phyloP scores from a whole-genome alignment of 352 stramenopile species.

The Globisporangium cederbergense region DNA sequence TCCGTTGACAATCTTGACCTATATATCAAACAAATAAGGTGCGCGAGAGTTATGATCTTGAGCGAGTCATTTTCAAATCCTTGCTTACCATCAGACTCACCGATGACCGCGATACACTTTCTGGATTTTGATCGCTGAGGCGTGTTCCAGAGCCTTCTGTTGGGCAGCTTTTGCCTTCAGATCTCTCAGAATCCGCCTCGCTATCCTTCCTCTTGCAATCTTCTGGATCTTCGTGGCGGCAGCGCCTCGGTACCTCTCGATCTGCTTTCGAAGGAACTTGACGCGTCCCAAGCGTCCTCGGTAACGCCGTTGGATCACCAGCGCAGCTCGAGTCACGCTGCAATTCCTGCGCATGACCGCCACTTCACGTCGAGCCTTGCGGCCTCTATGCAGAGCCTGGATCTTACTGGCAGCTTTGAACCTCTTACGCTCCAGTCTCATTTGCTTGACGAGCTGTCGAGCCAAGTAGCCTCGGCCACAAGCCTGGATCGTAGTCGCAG shows the following conservation, averaged over 20 bases:
- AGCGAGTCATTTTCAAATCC: not conserved
- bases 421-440: slow-evolving; percentile 22
- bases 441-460: slow-evolving; percentile 20
- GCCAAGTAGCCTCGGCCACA: slow-evolving; percentile 39
- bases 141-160: slow-evolving; percentile 30
- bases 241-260: slow-evolving; percentile 44
- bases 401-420: slow-evolving; percentile 46
- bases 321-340: slow-evolving; percentile 38
- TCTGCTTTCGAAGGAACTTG: slow-evolving; percentile 51
- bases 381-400: slow-evolving; percentile 57
- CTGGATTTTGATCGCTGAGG: slow-evolving; percentile 56
- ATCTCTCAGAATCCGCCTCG: slow-evolving; percentile 27
- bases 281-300: slow-evolving; percentile 61
- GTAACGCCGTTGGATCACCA: slow-evolving; percentile 67
- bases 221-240: slow-evolving; percentile 58
- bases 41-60: not conserved
- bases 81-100: slow-evolving; percentile 17
- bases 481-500: slow-evolving; percentile 54
- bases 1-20: slow-evolving; percentile 62
- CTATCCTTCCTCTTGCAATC: slow-evolving; percentile 36
- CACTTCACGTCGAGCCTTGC: slow-evolving; percentile 39
- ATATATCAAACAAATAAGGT: slow-evolving; percentile 3
- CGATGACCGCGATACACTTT: slow-evolving; percentile 69
- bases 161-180: slow-evolving; percentile 31
- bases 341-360: slow-evolving; percentile 18